These are phyloP conservation scores for Glycine soja DNA, from an alignment of 306 rosid species.

Conservation along the genomic window DNA sequence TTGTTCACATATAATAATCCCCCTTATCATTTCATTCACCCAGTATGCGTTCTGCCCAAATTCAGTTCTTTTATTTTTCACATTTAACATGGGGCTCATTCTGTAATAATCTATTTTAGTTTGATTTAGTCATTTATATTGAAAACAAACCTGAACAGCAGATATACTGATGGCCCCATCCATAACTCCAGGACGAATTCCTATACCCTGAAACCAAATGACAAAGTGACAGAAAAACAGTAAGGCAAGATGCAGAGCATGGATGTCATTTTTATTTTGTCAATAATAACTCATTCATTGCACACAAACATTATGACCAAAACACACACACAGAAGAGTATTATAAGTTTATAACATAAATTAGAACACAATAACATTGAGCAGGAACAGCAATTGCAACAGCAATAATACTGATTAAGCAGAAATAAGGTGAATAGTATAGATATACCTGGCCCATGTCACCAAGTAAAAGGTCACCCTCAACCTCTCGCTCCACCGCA, in stretches of 20 bases:
- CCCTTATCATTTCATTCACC: background rate
- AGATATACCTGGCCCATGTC: conserved; percentile 93
- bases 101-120: background rate
- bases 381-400: background rate
- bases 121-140: background rate
- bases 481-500: conserved; percentile 87
- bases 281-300: background rate
- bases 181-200: conserved; percentile 87
- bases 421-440: conserved; percentile 28
- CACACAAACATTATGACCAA: background rate
- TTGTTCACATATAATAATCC: no score
- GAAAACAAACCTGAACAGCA: conserved; percentile 81
- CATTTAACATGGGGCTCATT: background rate
- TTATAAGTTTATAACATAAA: background rate
- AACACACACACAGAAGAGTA: background rate
- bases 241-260: background rate
- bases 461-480: conserved; percentile 87
- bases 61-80: background rate
- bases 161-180: conserved; percentile 97
- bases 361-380: background rate
- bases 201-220: conserved; percentile 77
- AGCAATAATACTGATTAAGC: background rate
- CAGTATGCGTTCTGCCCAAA: background rate
- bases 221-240: background rate
- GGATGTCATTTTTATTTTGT: background rate